phyloP scores from a whole-genome alignment of 257 asterid genomes.

The Handroanthus guayacan region DNA sequence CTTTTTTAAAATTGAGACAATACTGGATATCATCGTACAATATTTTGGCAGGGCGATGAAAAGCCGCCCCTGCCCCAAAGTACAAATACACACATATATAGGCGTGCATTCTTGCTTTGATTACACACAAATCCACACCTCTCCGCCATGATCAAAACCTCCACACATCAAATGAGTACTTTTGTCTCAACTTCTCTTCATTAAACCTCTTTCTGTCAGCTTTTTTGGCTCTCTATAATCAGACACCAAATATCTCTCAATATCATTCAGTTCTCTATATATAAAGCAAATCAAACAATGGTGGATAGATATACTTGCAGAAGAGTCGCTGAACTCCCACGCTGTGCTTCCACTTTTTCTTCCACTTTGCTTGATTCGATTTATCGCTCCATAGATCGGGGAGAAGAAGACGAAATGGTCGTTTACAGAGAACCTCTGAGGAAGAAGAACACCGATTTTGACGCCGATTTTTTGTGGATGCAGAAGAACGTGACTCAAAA shows the following conservation, averaged over 20 bases:
- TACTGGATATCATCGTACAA: too few relatives aligned
- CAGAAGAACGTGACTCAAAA: conserved; percentile 26
- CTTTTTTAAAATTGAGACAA: too few relatives aligned
- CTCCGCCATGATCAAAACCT: conserved; percentile 15
- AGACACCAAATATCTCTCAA: conserved; percentile 49
- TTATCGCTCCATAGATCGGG: conserved; percentile 61
- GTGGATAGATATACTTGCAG: conserved; percentile 40
- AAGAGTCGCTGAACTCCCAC: neutral
- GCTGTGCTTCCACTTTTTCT: conserved; percentile 56
- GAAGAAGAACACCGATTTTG: conserved; percentile 51
- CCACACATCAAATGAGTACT: conserved; percentile 29
- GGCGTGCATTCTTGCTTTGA: conserved; percentile 41
- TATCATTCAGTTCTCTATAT: conserved; percentile 40
- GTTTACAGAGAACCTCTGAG: conserved; percentile 47
- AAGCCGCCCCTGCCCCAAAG: too few relatives aligned
- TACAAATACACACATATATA: neutral
- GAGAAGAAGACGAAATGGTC: conserved; percentile 21
- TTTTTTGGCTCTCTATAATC: conserved; percentile 41
- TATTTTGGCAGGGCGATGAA: too few relatives aligned
- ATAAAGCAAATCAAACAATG: conserved; percentile 18
- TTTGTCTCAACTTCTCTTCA: conserved; percentile 28
- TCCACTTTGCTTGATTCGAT: conserved; percentile 69
- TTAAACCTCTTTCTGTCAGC: conserved; percentile 30
- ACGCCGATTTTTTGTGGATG: conserved; percentile 53
- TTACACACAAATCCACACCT: neutral